Base-by-base conservation (phyloP, 768 basidiomycete genomes). In the Termitomyces bulborhizus region DNA sequence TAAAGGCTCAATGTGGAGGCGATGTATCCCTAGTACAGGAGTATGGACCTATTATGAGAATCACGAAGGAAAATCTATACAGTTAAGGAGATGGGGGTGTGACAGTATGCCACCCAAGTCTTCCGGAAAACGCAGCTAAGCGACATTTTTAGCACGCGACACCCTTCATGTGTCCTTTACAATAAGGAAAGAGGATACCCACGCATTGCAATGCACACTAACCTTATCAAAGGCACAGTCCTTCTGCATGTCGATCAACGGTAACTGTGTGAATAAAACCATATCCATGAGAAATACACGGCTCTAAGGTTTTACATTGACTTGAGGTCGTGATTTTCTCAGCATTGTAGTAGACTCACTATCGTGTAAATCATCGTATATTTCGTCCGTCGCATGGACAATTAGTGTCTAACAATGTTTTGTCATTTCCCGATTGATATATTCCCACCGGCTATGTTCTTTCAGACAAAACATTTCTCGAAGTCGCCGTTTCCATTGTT, bases 401-500 rank as follows among this genome's bases (percentile, higher is more conserved):
- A 12, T 6, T 9, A 36, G 18, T 7, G 4, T 47, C 32, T 47
- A 24, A 13, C 21, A 16, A 49, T 39, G 36, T 36, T 7, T 36
- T 48, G 8, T 48, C 6, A 36, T 6, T 16, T 46, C 6, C 34
- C 0, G 1, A 36, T 9, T 8, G 32, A 47, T 15, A 21, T 15
- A 47, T 36, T 36, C 15, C 21, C 13, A 18, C 18, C 3, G 29
- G 29, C 3, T 11, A n/a, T 26, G 4, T 8, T 8, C 1, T 11
- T 24, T 62, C 58, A 72, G 4, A 56, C 55, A 62, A 79, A 82
- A 61, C 88, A 90, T 63, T 68, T 81, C 60, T 82, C 81, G 68
- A 83, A 90, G 62, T 89, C 86, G 2, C 89, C 89, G 3, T 80
- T 74, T 0, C 90, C 92, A 55, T 85, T 76, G 37, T 75, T 75